phyloP scores from a whole-genome alignment of 805 yeast species.

The Torulaspora quercuum region DNA sequence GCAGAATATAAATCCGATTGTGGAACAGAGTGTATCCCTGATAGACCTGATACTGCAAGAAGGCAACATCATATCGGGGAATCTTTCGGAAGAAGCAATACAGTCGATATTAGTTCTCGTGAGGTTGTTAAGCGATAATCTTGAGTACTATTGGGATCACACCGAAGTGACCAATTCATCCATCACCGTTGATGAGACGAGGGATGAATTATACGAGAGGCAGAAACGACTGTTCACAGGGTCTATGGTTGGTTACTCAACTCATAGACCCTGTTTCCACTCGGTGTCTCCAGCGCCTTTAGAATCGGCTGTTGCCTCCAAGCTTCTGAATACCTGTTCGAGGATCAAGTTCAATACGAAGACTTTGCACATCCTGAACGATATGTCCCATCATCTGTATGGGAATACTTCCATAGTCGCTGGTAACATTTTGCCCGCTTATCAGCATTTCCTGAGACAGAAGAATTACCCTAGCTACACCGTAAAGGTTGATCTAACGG shows the following conservation, averaged over 20 bases:
- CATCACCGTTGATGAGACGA: conserved; percentile 1
- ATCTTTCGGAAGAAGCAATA: conserved; percentile 16
- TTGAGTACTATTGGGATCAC: conserved; percentile 41
- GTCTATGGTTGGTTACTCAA: conserved; percentile 34
- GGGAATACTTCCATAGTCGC: conserved; percentile 11
- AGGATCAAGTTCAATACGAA: conserved; percentile 36
- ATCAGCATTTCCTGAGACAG: conserved; percentile 19
- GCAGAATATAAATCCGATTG: conserved; percentile 20
- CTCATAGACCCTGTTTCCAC: conserved; percentile 37
- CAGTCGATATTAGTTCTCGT: conserved; percentile 36
- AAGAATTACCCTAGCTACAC: conserved; percentile 15
- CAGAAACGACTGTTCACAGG: conserved; percentile 23
- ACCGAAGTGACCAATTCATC: conserved; percentile 13
- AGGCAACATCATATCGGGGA: conserved; percentile 15
- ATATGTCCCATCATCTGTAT: conserved; percentile 26
- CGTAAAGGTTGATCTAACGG: conserved; percentile 20
- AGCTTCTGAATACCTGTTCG: conserved; percentile 31
- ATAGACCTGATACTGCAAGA: conserved; percentile 24
- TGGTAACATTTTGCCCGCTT: conserved; percentile 20
- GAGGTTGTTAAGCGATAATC: conserved; percentile 41
- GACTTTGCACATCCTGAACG: conserved; percentile 34
- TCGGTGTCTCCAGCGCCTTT: conserved; percentile 35
- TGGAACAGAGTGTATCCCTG: conserved; percentile 17
- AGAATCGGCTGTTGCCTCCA: conserved; percentile 27
- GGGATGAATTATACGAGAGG: conserved; percentile 11